Evolutionary conservation across 2,329 filamentous ascomycete genomes (phyloP).

Genomic region (Pseudocercospora macadamiae): DNA sequence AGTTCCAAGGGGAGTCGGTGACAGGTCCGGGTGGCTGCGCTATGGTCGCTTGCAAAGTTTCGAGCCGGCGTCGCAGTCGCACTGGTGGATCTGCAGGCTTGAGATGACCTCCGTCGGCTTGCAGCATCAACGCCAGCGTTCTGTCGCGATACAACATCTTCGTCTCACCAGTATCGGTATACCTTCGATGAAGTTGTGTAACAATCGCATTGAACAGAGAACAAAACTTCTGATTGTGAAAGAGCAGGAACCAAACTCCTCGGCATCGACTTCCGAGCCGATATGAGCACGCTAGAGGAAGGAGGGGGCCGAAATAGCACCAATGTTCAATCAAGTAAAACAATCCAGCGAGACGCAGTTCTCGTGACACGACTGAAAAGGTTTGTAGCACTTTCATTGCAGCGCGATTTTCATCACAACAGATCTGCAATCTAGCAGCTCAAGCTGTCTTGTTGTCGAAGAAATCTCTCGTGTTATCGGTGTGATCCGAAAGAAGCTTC

Average conservation of each 20-base stretch:
- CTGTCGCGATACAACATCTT: too few species aligned
- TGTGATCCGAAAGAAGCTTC: background rate
- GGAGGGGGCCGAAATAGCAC: too few species aligned
- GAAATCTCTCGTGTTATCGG: background rate
- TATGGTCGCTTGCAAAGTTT: background rate
- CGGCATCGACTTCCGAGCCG: background rate
- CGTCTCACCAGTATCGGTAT: too few species aligned
- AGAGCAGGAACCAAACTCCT: too few species aligned
- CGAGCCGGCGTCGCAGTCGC: background rate
- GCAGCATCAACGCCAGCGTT: background rate
- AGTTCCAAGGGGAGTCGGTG: background rate
- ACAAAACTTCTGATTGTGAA: too few species aligned
- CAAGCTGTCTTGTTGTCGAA: background rate
- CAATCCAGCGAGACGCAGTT: too few species aligned
- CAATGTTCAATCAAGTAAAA: too few species aligned
- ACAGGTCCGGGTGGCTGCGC: background rate
- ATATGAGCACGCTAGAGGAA: background rate
- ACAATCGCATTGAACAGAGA: too few species aligned
- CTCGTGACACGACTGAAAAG: background rate
- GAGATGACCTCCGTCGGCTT: background rate
- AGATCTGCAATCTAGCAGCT: background rate
- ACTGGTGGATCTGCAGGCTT: background rate
- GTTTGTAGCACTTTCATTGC: constrained; percentile 2
- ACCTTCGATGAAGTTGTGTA: too few species aligned
- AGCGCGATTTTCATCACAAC: too few species aligned